Evolutionary conservation across 495 filamentous ascomycete genomes (phyloP).

Genomic region (Poronia punctata): DNA sequence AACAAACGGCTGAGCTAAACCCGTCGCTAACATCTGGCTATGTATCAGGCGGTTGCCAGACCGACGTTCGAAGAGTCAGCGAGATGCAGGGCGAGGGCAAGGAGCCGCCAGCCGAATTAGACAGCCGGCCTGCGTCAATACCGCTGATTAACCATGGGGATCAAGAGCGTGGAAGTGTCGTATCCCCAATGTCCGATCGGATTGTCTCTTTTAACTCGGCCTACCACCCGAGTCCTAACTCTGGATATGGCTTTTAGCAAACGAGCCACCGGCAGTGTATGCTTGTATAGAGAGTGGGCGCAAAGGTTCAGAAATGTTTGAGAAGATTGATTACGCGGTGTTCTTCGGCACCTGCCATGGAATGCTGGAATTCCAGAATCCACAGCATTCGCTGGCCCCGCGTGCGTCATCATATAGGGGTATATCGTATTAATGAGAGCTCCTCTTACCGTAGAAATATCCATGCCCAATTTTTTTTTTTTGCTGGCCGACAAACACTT

Average conservation of each 20-base stretch:
- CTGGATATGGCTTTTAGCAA: neutral
- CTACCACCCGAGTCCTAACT: too few relatives aligned
- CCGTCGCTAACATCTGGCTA: too few relatives aligned
- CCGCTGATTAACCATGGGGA: neutral
- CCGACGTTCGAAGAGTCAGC: neutral
- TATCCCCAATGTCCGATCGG: neutral
- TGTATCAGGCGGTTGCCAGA: too few relatives aligned
- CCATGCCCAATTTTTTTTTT: too few relatives aligned
- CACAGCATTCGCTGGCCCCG: slow-evolving; percentile 44
- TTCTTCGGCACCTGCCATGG: slow-evolving; percentile 35
- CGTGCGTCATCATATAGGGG: slow-evolving; percentile 44
- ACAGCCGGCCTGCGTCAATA: neutral
- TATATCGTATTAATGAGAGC: neutral
- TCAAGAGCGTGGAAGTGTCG: neutral
- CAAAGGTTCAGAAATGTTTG: slow-evolving; percentile 35
- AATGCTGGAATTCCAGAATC: slow-evolving; percentile 19
- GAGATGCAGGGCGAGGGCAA: neutral
- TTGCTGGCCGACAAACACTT: neutral
- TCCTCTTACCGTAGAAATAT: slow-evolving; percentile 1
- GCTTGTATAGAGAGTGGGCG: neutral
- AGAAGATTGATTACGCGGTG: slow-evolving; percentile 48
- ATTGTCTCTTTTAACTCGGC: neutral
- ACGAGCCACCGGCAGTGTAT: neutral
- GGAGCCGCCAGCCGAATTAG: neutral
- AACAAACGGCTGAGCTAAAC: too few relatives aligned